Base-by-base conservation (phyloP, 805 yeast species). In the Saccharomyces eubayanus region DNA sequence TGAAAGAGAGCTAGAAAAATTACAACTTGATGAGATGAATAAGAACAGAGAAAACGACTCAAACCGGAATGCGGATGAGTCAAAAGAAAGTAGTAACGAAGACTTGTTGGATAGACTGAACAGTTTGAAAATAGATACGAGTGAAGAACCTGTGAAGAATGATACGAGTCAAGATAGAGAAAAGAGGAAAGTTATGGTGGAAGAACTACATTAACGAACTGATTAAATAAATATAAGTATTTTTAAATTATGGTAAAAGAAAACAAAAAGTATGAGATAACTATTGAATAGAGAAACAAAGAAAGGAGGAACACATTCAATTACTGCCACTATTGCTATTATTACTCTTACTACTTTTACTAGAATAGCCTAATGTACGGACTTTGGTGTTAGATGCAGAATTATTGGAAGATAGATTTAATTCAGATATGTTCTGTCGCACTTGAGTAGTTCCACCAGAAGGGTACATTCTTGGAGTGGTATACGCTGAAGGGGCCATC, bases 1-100 rank as follows among this genome's bases (percentile, higher is more conserved):
- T 14, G 79, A 76, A 28, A 67, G 61, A 6, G 81, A 78, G 56
- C 64, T 75, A 28, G 72, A 67, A 28, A 60, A 59, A 46, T 52
- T 78, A 55, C 67, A 69, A 49, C 54, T 36, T 36, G 43, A 36
- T 16, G 43, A 16, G 24, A 36, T 16, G 21, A 36, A 36, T 36
- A 62, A 46, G 70, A 67, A 43, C 61, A 56, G 20, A 16, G 57
- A 59, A 48, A 41, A 53, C 31, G 51, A 46, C 29, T 47, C 53
- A 47, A 61, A 55, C 31, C 46, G 28, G 41, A 47, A 50, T 28
- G 46, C 20, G 21, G 48, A 51, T 12, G 54, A 47, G n/a, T 45
- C 48, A 4, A 21, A 27, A 24, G 56, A 51, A 31, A 53, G 57
- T 16, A 41, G 40, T 8, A 24, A 53, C 5, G 62, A 62, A 2